Evolutionary conservation across 768 basidiomycete genomes (phyloP).

Genomic region (Phlebiopsis flavidoalba): DNA sequence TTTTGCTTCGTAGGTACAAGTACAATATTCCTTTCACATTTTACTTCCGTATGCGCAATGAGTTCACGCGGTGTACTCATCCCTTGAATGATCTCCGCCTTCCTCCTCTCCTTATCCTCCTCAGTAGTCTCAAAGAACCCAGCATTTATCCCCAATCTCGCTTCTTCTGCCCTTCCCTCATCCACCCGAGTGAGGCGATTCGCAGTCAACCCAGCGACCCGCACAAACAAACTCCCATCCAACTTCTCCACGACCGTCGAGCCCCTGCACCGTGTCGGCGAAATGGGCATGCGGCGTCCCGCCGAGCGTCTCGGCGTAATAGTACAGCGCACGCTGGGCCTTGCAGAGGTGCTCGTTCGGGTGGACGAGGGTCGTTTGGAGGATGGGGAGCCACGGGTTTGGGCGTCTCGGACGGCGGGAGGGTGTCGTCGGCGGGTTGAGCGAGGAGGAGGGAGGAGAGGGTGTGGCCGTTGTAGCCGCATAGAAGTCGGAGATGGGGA

Average conservation of each 20-base stretch:
- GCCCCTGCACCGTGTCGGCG: conserved; percentile 15
- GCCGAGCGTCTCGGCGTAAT: conserved; percentile 42
- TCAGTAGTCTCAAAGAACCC: conserved; percentile 9
- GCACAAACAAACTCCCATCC: conserved; percentile 62
- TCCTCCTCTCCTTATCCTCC: neutral
- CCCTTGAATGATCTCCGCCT: neutral
- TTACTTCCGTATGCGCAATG: neutral
- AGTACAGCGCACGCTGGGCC: conserved; percentile 44
- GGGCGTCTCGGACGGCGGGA: conserved; percentile 34
- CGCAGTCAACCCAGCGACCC: conserved; percentile 48
- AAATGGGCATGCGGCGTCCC: conserved; percentile 27
- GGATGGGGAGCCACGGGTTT: conserved; percentile 58
- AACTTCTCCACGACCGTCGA: conserved; percentile 45
- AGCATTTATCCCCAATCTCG: conserved; percentile 1
- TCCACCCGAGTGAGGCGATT: conserved; percentile 26
- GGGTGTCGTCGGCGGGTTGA: conserved; percentile 20
- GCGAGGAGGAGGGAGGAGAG: conserved; percentile 19
- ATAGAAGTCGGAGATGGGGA: conserved; percentile 49
- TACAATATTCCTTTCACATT: neutral
- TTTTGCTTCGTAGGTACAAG: neutral
- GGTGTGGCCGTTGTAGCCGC: conserved; percentile 16
- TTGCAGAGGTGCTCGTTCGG: conserved; percentile 56
- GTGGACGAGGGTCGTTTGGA: conserved; percentile 48
- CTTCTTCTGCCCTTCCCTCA: conserved; percentile 12
- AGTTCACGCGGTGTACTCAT: neutral